Conservation (phyloP, 1,139 yeast genomes). For the Ashbya aceris region DNA sequence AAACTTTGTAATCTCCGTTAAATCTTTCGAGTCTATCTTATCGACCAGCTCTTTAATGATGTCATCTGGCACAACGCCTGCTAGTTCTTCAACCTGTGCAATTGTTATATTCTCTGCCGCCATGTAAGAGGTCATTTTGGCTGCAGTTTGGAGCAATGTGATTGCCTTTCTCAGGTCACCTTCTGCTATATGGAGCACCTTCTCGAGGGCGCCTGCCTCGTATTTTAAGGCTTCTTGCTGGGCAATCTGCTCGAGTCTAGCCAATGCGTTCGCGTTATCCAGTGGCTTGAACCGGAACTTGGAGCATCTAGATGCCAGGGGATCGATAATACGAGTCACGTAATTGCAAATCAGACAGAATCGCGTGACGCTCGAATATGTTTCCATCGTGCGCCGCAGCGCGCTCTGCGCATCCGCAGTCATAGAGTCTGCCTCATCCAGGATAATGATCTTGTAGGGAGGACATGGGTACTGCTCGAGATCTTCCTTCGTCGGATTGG, state of each 20-base stretch:
- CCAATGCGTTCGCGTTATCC: conserved; percentile 60
- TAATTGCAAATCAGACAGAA: conserved; percentile 92
- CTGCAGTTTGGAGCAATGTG: conserved; percentile 81
- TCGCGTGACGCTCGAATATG: conserved; percentile 81
- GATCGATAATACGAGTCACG: conserved; percentile 92
- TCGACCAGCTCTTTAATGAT: conserved; percentile 39
- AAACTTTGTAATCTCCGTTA: conserved; percentile 35
- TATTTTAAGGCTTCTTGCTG: conserved; percentile 39
- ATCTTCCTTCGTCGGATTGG: conserved; percentile 67
- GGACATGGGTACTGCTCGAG: conserved; percentile 80
- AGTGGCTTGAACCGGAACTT: conserved; percentile 83
- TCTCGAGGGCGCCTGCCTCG: conserved; percentile 45
- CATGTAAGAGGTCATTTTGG: conserved; percentile 42
- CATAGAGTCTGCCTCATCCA: conserved; percentile 98
- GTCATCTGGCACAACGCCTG: conserved; percentile 71
- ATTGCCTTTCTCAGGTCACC: conserved; percentile 95
- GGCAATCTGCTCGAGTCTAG: conserved; percentile 52
- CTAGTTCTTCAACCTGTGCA: conserved; percentile 51
- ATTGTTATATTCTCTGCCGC: conserved; percentile 24
- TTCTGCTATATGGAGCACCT: conserved; percentile 56
- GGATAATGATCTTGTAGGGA: conserved; percentile 72
- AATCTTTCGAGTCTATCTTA: conserved; percentile 32
- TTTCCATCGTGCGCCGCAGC: conserved; percentile 92
- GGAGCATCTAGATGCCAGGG: conserved; percentile 91
- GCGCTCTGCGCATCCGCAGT: conserved; percentile 98